phyloP scores from a whole-genome alignment of 2,329 filamentous ascomycete genomes.

The Alternaria atra region DNA sequence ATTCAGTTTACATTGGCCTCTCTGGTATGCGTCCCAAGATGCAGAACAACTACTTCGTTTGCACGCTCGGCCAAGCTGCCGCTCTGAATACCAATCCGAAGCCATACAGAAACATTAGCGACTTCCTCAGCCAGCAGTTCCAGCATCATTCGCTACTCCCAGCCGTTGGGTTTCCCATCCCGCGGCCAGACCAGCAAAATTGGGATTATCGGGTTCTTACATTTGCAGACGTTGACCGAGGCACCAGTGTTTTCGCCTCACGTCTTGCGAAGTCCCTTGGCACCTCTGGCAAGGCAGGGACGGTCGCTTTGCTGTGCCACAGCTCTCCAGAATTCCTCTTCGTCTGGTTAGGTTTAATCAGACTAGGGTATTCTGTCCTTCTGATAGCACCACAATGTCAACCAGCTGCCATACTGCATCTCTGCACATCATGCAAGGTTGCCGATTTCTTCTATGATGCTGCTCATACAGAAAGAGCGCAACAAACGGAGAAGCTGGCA shows the following conservation, averaged over 20 bases:
- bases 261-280: conserved; percentile 33
- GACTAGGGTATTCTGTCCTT: conserved; percentile 63
- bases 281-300: conserved; percentile 28
- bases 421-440: conserved; percentile 60
- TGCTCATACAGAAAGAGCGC: conserved; percentile 46
- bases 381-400: conserved; percentile 64
- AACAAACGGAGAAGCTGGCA: conserved; percentile 31
- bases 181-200: conserved; percentile 19
- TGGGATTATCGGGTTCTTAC: conserved; percentile 48
- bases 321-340: conserved; percentile 68
- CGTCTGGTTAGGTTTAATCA: conserved; percentile 68
- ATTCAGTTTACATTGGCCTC: background rate
- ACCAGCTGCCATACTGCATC: conserved; percentile 60
- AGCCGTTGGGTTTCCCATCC: conserved; percentile 62
- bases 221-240: conserved; percentile 47
- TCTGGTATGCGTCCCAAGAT: conserved; percentile 18
- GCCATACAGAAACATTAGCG: conserved; percentile 57
- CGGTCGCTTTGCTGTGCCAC: conserved; percentile 64
- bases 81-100: conserved; percentile 47
- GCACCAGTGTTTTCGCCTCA: conserved; percentile 50
- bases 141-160: conserved; percentile 48
- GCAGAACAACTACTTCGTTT: conserved; percentile 66
- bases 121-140: conserved; percentile 62
- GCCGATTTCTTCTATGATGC: conserved; percentile 59
- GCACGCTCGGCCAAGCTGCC: conserved; percentile 66